phyloP scores from a whole-genome alignment of 2,329 filamentous ascomycete species.

The Cladosporium austrohemisphaericum region DNA sequence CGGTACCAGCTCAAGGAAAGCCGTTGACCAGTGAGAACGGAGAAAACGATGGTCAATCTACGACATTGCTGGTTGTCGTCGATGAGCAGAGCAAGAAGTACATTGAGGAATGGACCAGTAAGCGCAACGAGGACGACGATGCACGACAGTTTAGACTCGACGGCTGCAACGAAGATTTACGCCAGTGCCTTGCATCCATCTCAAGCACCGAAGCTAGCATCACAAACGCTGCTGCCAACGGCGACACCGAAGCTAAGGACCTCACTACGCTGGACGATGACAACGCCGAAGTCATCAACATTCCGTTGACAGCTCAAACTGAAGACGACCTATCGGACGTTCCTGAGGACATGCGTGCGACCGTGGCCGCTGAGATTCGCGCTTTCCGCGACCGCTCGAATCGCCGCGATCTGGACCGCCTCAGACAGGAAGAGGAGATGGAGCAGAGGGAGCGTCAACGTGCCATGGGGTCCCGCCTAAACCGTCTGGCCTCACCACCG shows the following conservation, averaged over 20 bases:
- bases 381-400: conserved; percentile 91
- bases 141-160: conserved; percentile 66
- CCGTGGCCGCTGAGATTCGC: conserved; percentile 88
- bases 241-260: conserved; percentile 39
- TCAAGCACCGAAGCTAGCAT: conserved; percentile 57
- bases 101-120: conserved; percentile 73
- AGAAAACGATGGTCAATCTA: conserved; percentile 37
- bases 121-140: conserved; percentile 56
- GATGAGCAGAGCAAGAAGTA: conserved; percentile 82
- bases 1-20: conserved; percentile 68
- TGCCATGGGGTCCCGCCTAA: conserved; percentile 59
- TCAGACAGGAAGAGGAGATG: conserved; percentile 85
- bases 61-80: conserved; percentile 54
- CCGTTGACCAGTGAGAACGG: conserved; percentile 38
- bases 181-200: conserved; percentile 65
- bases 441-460: conserved; percentile 79
- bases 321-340: conserved; percentile 96
- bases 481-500: conserved; percentile 69
- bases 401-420: conserved; percentile 79
- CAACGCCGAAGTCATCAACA: conserved; percentile 81
- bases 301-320: conserved; percentile 64
- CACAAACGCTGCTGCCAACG: conserved; percentile 27
- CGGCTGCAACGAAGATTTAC: conserved; percentile 63
- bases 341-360: conserved; percentile 91
- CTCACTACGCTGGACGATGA: conserved; percentile 46